These are phyloP conservation scores for Talaromyces sp. DNA, from an alignment of 2,329 filamentous ascomycete genomes.

Conservation along the genomic window DNA sequence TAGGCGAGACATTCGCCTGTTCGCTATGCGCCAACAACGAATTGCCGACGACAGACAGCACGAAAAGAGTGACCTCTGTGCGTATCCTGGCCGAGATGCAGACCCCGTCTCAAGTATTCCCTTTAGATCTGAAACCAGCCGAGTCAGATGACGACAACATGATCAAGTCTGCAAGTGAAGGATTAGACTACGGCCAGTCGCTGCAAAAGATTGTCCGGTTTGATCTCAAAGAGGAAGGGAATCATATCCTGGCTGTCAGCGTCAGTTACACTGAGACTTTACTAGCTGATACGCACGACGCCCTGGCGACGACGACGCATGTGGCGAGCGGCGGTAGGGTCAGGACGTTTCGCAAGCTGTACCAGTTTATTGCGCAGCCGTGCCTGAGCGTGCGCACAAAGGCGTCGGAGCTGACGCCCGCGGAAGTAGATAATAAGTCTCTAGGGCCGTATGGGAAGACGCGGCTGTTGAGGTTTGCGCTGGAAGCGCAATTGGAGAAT, in stretches of 20 bases:
- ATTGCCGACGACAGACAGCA: conserved; percentile 40
- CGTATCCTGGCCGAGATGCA: conserved; percentile 92
- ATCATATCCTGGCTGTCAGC: conserved; percentile 87
- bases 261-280: conserved; percentile 90
- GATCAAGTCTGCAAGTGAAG: conserved; percentile 21
- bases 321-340: conserved; percentile 58
- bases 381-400: conserved; percentile 90
- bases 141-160: conserved; percentile 46
- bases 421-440: conserved; percentile 44
- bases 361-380: conserved; percentile 92
- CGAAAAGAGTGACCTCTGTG: conserved; percentile 65
- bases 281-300: conserved; percentile 32
- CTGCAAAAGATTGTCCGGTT: conserved; percentile 79
- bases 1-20: conserved; percentile 91
- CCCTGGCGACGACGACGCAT: conserved; percentile 27
- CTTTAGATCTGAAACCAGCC: conserved; percentile 52
- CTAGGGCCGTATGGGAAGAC: conserved; percentile 44
- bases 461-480: conserved; percentile 57
- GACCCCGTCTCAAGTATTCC: conserved; percentile 71
- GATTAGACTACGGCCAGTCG: conserved; percentile 54
- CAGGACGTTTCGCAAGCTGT: conserved; percentile 88
- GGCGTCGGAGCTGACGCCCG: conserved; percentile 59
- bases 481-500: conserved; percentile 96
- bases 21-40: conserved; percentile 97
- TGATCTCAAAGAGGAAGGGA: conserved; percentile 89